phyloP scores from a whole-genome alignment of 805 yeast species.

The Clavispora santaluciae region DNA sequence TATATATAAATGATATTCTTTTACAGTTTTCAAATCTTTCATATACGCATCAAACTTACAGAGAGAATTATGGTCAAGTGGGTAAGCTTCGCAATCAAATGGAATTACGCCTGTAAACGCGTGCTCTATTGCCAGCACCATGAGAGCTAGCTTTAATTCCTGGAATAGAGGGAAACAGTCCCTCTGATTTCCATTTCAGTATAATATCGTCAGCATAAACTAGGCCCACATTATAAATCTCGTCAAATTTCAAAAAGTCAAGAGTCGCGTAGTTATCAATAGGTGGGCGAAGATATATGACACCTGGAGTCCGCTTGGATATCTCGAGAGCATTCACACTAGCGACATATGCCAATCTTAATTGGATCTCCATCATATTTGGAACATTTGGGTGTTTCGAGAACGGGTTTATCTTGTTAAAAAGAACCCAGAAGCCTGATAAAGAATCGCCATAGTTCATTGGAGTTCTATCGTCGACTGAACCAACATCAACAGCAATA shows the following conservation, averaged over 20 bases:
- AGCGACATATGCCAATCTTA: slow-evolving; percentile 89
- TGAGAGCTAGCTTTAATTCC: slow-evolving; percentile 27
- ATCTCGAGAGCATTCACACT: slow-evolving; percentile 88
- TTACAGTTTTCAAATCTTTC: too few species aligned
- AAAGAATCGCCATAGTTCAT: slow-evolving; percentile 89
- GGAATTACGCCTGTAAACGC: slow-evolving; percentile 13
- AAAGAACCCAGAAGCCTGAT: slow-evolving; percentile 86
- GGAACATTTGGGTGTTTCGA: slow-evolving; percentile 86
- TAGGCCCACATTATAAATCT: slow-evolving; percentile 76
- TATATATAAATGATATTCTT: too few species aligned
- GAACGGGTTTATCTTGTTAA: slow-evolving; percentile 87
- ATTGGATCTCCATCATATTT: slow-evolving; percentile 90
- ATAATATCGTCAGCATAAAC: slow-evolving; percentile 62
- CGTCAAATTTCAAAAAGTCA: slow-evolving; percentile 89
- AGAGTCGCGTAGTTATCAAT: slow-evolving; percentile 87
- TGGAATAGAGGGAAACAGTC: slow-evolving; percentile 58
- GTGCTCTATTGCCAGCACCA: background rate
- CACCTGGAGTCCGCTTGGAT: slow-evolving; percentile 82
- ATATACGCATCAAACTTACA: background rate
- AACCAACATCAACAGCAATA: slow-evolving; percentile 94
- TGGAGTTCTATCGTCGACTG: slow-evolving; percentile 86
- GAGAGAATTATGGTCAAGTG: too few species aligned
- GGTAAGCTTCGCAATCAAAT: slow-evolving; percentile 4
- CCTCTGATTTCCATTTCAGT: slow-evolving; percentile 45
- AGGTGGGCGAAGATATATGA: slow-evolving; percentile 87